These are phyloP conservation scores for Penicillium sp. DNA, from an alignment of 2,329 filamentous ascomycete species.

Conservation along the genomic window DNA sequence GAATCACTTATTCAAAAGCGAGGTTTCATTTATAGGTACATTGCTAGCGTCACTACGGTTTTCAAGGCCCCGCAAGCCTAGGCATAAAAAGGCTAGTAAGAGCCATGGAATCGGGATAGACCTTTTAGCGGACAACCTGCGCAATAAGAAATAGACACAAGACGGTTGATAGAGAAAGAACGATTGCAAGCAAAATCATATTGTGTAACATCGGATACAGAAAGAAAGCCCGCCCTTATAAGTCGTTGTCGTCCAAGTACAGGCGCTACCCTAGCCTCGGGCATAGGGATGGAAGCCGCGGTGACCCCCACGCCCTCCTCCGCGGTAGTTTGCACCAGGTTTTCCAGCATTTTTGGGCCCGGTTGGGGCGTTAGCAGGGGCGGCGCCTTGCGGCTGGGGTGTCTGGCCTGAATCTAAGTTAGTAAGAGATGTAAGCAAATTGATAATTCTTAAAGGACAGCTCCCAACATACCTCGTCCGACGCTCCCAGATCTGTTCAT, in stretches of 20 bases:
- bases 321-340: conserved; percentile 90
- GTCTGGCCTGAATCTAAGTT: conserved; percentile 44
- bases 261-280: conserved; percentile 33
- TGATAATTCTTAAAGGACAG: conserved; percentile 11
- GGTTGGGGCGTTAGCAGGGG: conserved; percentile 84
- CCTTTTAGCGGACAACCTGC: conserved; percentile 7
- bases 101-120: neutral
- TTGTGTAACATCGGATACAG: neutral
- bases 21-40: neutral
- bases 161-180: neutral
- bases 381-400: conserved; percentile 54
- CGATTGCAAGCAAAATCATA: conserved; percentile 1
- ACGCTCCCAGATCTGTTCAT: conserved; percentile 49
- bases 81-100: neutral
- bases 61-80: neutral
- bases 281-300: conserved; percentile 82
- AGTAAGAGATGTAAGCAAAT: conserved; percentile 26
- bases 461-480: conserved; percentile 45
- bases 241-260: neutral
- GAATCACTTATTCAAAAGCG: neutral
- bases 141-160: neutral
- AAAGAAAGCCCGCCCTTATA: neutral
- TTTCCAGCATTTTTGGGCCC: conserved; percentile 94
- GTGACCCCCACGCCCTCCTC: conserved; percentile 76
- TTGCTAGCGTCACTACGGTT: neutral